Evolutionary conservation across 306 rosid species (phyloP), one percentile per base, ranked within the genome.

Genomic region (Ormosia emarginata): DNA sequence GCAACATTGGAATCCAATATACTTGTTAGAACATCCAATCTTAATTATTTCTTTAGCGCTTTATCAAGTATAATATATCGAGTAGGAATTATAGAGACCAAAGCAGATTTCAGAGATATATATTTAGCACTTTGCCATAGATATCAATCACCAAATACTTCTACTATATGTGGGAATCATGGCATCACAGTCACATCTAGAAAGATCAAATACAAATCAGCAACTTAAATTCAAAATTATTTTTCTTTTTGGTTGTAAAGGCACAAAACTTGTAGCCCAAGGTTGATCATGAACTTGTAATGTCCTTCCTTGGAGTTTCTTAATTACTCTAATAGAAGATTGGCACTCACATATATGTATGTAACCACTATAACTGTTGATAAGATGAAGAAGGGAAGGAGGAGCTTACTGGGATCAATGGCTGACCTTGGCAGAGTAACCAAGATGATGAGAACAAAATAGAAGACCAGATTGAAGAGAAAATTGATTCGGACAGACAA

Each of bases 401-500:
- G 71, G 67, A 50, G 53, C 93, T 89, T 86, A 94, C 98, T 88
- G 34, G 97, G 95, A 77, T 91, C 86, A 61, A 90, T 88, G 78
- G 97, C 86, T 49, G 95, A 88, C 69, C 89, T 87, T 3, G 97
- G 95, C 67, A 94, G 78, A 71, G 86, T 81, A 39, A 92, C 95
- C 83, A 92, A 86, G 86, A 94, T 82, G 74, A 87, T 41, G 14
- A 94, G 92, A 37, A 90, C 91, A 14, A 88, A 79, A 67, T 89
- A 90, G 85, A 87, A 94, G 34, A 87, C 95, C 12, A 90, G 44
- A 74, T 94, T 92, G 71, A 94, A 92, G 44, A 94, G 92, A 68
- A 92, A 94, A 81, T 92, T 92, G 84, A 92, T 89, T 39, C 95
- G 90, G 49, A 90, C 84, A 2, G 91, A 94, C 66, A 94, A 80